Evolutionary conservation across 768 basidiomycete species (phyloP), one percentile per base, ranked within the genome.

Genomic region (Lactarius hatsudake): DNA sequence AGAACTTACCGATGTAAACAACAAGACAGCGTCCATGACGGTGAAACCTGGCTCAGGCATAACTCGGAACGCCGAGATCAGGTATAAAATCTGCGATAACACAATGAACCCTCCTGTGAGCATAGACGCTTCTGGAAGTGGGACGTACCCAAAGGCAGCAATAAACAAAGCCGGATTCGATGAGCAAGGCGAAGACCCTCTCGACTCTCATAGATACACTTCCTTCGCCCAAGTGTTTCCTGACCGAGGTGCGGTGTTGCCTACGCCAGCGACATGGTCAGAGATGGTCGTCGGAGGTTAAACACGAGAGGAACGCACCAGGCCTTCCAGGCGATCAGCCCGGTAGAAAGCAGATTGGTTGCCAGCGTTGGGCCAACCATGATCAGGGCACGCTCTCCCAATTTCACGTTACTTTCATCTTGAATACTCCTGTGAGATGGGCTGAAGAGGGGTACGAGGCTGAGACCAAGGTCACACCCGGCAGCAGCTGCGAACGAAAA

Each of bases 241-340:
- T 38, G 26, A 67, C 45, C 1, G 48, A 51, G 30, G 51, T 17
- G 28, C 65, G 65, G 18, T 66, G 65, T 7, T 66, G 61, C 65
- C 65, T 66, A 26, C 5, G 9, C 26, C 30, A 13, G 32, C 2
- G 17, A 48, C 8, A 30, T 38, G 18, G 43, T 66, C 34, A 66
- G 65, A 55, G 48, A 5, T 20, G 8, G 38, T 13, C 8, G 17
- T 26, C 23, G 10, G 30, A 23, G 30, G 36, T 5, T 17, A 5
- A 30, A 62, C 30, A 26, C 18, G 9, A 1, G 13, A 32, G 7
- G 30, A 61, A 20, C 61, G 26, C 17, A 67, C 66, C 66, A 67
- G 53, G 66, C 61, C 23, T 67, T 67, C 66, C 66, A 67, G 13
- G 36, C 56, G 48, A 67, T 67, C 56, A 67, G 36, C 28, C 66